Percentiles rank a stretch among this genome's conserved stretches.
Conservation (phyloP, 164 flowering plant genomes). For the Vitis cinerea region DNA sequence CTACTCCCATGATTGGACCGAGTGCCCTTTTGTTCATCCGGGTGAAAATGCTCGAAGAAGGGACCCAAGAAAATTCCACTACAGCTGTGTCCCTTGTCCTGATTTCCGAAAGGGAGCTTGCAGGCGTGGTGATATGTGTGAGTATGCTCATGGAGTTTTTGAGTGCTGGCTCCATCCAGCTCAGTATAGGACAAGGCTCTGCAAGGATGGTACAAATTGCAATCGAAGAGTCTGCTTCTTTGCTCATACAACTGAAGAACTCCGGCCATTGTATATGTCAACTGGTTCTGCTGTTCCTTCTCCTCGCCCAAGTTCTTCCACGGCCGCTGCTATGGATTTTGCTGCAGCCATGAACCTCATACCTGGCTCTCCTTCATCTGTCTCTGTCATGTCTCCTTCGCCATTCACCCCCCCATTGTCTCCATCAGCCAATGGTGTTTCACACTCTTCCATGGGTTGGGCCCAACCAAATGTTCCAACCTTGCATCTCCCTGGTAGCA, state of each 20-base stretch:
- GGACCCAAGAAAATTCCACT: slow-evolving; percentile 92
- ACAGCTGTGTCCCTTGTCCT: slow-evolving; percentile 97
- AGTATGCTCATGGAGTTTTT: slow-evolving; percentile 97
- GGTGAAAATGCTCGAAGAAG: slow-evolving; percentile 97
- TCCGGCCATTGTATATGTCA: slow-evolving; percentile 82
- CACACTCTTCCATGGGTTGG: slow-evolving; percentile 66
- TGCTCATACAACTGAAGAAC: slow-evolving; percentile 84
- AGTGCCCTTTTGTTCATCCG: slow-evolving; percentile 97
- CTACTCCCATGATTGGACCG: slow-evolving; percentile 98
- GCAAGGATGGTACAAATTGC: slow-evolving; percentile 85
- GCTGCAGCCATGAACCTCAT: slow-evolving; percentile 72
- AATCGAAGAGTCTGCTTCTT: slow-evolving; percentile 86
- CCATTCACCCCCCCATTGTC: slow-evolving; percentile 90
- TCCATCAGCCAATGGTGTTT: slow-evolving; percentile 67
- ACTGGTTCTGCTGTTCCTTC: slow-evolving; percentile 93
- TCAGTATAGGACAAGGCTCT: slow-evolving; percentile 86
- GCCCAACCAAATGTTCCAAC: slow-evolving; percentile 83
- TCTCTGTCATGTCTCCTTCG: slow-evolving; percentile 65
- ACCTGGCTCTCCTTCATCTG: slow-evolving; percentile 82
- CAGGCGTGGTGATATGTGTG: slow-evolving; percentile 83
- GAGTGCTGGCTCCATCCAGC: slow-evolving; percentile 99
- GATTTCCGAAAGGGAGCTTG: slow-evolving; percentile 96
- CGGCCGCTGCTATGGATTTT: slow-evolving; percentile 67
- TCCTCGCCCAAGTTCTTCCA: slow-evolving; percentile 56
- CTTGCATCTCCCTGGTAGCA: slow-evolving; percentile 88